These are phyloP conservation scores for Mortierella sp. DNA, from an alignment of 371 early-diverging fungal genomes.

Conservation along the genomic window DNA sequence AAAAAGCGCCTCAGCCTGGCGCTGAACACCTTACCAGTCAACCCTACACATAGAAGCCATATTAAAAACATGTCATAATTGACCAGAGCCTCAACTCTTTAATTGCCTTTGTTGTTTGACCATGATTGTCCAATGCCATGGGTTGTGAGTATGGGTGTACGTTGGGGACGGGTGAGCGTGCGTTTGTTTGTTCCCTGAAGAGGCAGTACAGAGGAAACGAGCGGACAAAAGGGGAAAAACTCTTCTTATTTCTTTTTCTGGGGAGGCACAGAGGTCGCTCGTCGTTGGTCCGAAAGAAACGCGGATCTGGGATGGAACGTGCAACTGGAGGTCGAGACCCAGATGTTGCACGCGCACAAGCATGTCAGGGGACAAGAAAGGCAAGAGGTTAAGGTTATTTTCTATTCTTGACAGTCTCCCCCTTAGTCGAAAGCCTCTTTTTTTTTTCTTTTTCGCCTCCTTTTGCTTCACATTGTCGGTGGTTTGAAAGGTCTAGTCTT, in stretches of 20 bases:
- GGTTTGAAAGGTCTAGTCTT: too few relatives aligned
- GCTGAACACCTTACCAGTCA: neutral
- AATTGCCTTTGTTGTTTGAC: neutral
- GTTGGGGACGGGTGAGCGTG: neutral
- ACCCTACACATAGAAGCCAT: neutral
- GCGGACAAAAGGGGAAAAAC: neutral
- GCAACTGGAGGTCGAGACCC: too few relatives aligned
- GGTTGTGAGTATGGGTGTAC: too few relatives aligned
- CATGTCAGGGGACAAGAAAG: too few relatives aligned
- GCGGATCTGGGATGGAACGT: too few relatives aligned
- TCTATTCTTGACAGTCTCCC: too few relatives aligned
- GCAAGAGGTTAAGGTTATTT: too few relatives aligned
- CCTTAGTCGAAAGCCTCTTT: too few relatives aligned
- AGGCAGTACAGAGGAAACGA: neutral
- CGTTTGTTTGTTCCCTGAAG: neutral
- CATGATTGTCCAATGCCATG: neutral
- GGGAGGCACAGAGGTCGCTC: neutral
- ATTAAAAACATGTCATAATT: neutral
- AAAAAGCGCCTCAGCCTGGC: slow-evolving; percentile 14
- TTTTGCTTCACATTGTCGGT: too few relatives aligned
- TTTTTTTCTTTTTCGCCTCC: too few relatives aligned
- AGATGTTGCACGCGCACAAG: too few relatives aligned
- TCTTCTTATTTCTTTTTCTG: neutral
- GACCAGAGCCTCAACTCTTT: neutral
- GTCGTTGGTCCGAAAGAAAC: too few relatives aligned